These are phyloP conservation scores for Sugiyamaella americana DNA, from an alignment of 805 yeast species.

Conservation along the genomic window DNA sequence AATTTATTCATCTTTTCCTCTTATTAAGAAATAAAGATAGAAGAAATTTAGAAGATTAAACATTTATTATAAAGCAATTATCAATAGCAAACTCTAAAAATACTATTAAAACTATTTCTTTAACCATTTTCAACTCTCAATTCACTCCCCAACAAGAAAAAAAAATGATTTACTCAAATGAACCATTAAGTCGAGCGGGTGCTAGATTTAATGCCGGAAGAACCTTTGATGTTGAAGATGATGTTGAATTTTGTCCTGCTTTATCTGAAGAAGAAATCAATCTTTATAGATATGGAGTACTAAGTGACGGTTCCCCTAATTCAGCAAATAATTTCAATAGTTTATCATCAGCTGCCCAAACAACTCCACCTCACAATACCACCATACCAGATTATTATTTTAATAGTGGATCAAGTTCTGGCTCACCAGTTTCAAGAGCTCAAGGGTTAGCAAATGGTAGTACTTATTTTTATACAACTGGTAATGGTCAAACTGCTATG, in stretches of 20 bases:
- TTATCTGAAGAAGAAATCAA: slow-evolving; percentile 1
- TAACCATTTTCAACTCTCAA: no score
- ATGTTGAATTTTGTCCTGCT: slow-evolving; percentile 56
- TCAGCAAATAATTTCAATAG: not conserved
- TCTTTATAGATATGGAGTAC: not conserved
- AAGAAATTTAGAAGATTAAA: no score
- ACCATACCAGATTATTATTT: not conserved
- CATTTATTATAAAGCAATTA: no score
- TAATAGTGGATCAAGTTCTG: not conserved
- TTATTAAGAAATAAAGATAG: no score
- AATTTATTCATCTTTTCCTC: no score
- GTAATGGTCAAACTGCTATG: slow-evolving; percentile 11
- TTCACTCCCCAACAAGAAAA: no score
- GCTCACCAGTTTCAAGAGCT: slow-evolving; percentile 4
- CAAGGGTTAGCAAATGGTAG: slow-evolving; percentile 6
- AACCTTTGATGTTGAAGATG: slow-evolving; percentile 61
- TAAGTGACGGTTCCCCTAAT: slow-evolving; percentile 1
- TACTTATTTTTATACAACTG: slow-evolving; percentile 2
- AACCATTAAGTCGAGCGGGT: not conserved
- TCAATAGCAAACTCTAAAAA: no score
- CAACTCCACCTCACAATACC: slow-evolving; percentile 1
- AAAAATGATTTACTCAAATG: not conserved
- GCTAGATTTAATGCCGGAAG: slow-evolving; percentile 51
- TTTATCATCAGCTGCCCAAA: not conserved
- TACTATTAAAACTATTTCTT: no score